Evolutionary conservation across 2,329 filamentous ascomycete genomes (phyloP).

Genomic region (Fulvia fulva): DNA sequence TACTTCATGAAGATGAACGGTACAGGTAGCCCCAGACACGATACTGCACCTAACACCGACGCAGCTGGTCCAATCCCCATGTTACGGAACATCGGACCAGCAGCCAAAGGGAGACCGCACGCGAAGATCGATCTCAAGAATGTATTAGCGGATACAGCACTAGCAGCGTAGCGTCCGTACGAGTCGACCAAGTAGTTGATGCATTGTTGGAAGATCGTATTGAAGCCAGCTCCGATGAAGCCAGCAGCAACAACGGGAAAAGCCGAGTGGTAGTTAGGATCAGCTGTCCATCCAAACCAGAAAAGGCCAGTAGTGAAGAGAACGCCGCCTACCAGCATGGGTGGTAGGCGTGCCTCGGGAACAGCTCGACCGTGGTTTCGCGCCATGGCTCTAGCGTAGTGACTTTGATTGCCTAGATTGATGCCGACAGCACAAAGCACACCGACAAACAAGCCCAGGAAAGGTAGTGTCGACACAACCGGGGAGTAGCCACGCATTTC

Average conservation of each 20-base stretch:
- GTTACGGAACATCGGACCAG: constrained; percentile 39
- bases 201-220: constrained; percentile 47
- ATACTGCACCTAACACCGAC: constrained; percentile 41
- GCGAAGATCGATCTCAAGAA: constrained; percentile 45
- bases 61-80: constrained; percentile 43
- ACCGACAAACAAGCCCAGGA: constrained; percentile 36
- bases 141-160: constrained; percentile 49
- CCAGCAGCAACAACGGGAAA: constrained; percentile 35
- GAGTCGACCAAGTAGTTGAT: constrained; percentile 45
- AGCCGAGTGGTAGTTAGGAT: constrained; percentile 37
- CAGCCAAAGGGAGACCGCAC: constrained; percentile 34
- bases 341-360: constrained; percentile 39
- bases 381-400: constrained; percentile 38
- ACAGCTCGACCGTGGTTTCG: constrained; percentile 34
- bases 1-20: constrained; percentile 45
- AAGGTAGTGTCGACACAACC: constrained; percentile 43
- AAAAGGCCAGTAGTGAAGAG: constrained; percentile 33
- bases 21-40: constrained; percentile 40
- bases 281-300: constrained; percentile 23
- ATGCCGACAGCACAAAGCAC: constrained; percentile 40
- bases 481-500: constrained; percentile 42
- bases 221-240: constrained; percentile 47
- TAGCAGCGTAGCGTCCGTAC: constrained; percentile 42
- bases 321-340: constrained; percentile 44
- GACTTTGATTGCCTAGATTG: constrained; percentile 48